Evolutionary conservation across 495 filamentous ascomycete genomes (phyloP).

Genomic region (Talaromyces wortmannii): DNA sequence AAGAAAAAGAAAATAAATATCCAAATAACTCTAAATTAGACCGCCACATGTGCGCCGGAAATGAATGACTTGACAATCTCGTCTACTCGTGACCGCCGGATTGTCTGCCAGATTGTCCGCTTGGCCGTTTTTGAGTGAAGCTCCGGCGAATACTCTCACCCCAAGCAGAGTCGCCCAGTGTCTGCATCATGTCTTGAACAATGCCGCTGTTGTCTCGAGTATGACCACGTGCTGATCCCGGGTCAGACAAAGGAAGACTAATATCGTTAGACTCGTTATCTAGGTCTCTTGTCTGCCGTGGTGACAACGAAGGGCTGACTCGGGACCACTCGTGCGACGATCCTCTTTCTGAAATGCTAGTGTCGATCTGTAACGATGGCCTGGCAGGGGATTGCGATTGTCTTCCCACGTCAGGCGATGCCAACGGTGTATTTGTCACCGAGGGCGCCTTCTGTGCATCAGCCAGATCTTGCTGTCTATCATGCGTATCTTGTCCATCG

Average conservation of each 20-base stretch:
- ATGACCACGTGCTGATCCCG: conserved; percentile 11
- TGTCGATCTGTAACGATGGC: conserved; percentile 26
- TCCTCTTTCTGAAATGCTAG: conserved; percentile 26
- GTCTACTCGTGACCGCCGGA: conserved; percentile 19
- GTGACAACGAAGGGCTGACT: conserved; percentile 35
- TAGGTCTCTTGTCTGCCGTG: conserved; percentile 14
- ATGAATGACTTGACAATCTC: background rate
- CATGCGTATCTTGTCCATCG: conserved; percentile 50
- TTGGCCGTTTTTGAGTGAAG: conserved; percentile 67
- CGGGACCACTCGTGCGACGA: conserved; percentile 39
- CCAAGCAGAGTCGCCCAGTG: conserved; percentile 83
- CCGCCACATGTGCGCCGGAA: background rate
- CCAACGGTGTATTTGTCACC: conserved; percentile 1
- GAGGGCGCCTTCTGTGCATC: conserved; percentile 8
- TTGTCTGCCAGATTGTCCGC: conserved; percentile 27
- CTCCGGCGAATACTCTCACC: conserved; percentile 86
- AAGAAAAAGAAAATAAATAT: background rate
- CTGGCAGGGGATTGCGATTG: conserved; percentile 17
- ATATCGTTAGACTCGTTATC: background rate
- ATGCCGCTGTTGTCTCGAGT: conserved; percentile 56
- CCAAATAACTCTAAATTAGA: background rate
- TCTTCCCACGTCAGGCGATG: conserved; percentile 21
- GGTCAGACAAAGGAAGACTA: background rate
- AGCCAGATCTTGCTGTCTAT: conserved; percentile 21
- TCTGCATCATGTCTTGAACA: conserved; percentile 69